Conservation (phyloP, 495 filamentous ascomycete species). For the Cairneyella variabilis region DNA sequence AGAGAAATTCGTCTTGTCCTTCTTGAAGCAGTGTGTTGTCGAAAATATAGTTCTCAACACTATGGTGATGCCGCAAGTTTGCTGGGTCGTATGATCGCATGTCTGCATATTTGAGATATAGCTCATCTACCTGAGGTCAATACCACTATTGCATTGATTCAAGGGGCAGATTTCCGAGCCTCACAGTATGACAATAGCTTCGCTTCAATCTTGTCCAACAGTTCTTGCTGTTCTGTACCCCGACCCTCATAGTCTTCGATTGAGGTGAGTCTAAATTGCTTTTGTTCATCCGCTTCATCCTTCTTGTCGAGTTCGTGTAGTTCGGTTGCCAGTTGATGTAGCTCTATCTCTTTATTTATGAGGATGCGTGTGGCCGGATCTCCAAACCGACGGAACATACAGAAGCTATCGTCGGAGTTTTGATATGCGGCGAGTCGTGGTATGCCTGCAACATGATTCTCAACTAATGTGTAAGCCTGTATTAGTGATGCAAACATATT, state of each 20-base stretch:
- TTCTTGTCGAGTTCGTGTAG: constrained; percentile 4
- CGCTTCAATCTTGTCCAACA: background rate
- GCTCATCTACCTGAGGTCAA: background rate
- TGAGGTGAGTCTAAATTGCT: background rate
- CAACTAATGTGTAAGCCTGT: constrained; percentile 22
- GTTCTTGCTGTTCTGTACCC: background rate
- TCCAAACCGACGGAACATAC: constrained; percentile 31
- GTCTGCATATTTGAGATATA: background rate
- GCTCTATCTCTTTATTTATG: constrained; percentile 31
- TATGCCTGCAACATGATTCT: constrained; percentile 29
- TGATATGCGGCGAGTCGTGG: constrained; percentile 32
- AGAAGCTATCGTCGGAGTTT: constrained; percentile 27
- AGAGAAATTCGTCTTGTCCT: background rate
- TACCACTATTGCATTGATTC: background rate
- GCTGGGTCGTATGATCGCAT: background rate
- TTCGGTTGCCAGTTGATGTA: constrained; percentile 26
- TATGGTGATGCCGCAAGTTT: background rate
- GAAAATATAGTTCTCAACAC: background rate
- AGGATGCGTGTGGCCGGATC: constrained; percentile 31
- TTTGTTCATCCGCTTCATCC: background rate
- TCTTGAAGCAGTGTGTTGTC: background rate
- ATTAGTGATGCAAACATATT: background rate
- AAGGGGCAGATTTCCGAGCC: background rate
- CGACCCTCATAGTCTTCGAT: background rate
- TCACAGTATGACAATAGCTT: constrained; percentile 2